Evolutionary conservation across 805 yeast genomes (phyloP).

Genomic region (Suhomyces sp.): DNA sequence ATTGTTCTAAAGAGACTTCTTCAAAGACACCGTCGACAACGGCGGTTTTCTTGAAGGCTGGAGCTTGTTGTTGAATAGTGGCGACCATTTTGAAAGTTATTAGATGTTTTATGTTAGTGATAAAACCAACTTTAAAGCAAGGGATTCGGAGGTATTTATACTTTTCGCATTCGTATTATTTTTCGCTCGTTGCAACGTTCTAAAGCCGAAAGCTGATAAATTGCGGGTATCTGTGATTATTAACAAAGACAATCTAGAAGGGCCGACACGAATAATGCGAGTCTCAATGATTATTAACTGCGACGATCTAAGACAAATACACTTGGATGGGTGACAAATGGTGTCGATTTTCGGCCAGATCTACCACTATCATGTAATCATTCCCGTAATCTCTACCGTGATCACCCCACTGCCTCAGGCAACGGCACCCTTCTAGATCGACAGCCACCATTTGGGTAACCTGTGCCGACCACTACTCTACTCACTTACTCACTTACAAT

Average conservation of each 20-base stretch:
- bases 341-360: neutral
- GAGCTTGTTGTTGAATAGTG: conserved; percentile 92
- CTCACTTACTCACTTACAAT: neutral
- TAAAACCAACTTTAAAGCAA: neutral
- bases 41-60: conserved; percentile 93
- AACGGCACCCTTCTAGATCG: neutral
- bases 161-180: neutral
- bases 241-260: conserved; percentile 3
- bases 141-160: conserved; percentile 4
- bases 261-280: neutral
- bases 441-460: neutral
- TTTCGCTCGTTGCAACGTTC: neutral
- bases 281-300: conserved; percentile 6
- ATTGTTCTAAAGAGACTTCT: conserved; percentile 90
- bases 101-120: neutral
- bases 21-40: conserved; percentile 95
- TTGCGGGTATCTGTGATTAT: conserved; percentile 8
- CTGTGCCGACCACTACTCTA: neutral
- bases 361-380: neutral
- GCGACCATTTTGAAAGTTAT: conserved; percentile 65
- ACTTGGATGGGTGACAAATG: neutral
- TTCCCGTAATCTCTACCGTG: neutral
- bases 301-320: too few species aligned
- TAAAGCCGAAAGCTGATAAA: conserved; percentile 1
- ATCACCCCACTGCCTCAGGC: neutral